Base-by-base conservation (phyloP, 192 early-diverging fungal species). In the Kickxella alabastrina region DNA sequence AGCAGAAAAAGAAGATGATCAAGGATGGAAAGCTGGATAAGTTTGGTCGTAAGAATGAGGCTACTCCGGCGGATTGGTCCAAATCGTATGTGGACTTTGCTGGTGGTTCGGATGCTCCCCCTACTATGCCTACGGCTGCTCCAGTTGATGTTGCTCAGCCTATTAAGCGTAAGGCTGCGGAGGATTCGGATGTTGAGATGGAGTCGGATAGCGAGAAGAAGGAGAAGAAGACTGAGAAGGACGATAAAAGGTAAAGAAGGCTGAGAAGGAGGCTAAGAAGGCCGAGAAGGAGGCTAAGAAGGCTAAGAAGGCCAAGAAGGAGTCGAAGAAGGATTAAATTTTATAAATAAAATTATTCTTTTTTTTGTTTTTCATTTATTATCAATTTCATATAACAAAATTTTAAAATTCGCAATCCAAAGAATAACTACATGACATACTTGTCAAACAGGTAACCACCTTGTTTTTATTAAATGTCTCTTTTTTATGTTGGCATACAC, bases 11-110 rank as follows among this genome's bases (percentile, higher is more conserved):
- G 85, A 92, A 94, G 82, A 62, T 98, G 56, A 88, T 96, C 82
- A 91, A 93, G 81, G 91, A 92, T 28, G 96, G 96, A 23, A 94
- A 97, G 81, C 80, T 99, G 14, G 96, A 99, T 80, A 97, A 97
- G 80, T 97, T 79, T 62, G 96, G 96, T 21, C 87, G 92, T 59
- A 80, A 84, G 38, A 97, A 83, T 53, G 93, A 95, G 23, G 78
- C 69, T 8, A 94, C 92, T 2, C 96, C 96, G 6, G 76, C 55
- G 12, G 63, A 65, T 41, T 99, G 96, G 96, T 88, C 82, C 63
- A 83, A 86, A 56, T 71, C 52, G 22, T 90, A 87, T 67, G 82
- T 86, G 39, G 89, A 92, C 54, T 90, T 77, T 48, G 54, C 54
- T 10, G 38, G 10, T 15, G 57, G 18, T 25, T 37, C 48, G 3